These are phyloP conservation scores for Circinella umbellata DNA, from an alignment of 371 early-diverging fungal species.

Conservation along the genomic window DNA sequence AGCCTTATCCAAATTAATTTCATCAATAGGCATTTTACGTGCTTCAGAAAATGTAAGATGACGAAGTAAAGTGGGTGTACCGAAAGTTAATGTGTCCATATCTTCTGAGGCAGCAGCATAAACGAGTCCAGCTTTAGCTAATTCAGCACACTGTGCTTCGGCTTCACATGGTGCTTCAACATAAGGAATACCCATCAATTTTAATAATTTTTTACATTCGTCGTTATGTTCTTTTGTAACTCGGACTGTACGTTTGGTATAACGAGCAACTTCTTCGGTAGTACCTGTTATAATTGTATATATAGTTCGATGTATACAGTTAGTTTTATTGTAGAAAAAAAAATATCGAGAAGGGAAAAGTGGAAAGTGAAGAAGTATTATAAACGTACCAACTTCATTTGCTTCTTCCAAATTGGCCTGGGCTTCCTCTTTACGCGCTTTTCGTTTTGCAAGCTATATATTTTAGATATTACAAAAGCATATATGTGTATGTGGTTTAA, in stretches of 20 bases:
- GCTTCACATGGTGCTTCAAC: constrained; percentile 99
- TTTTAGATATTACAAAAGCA: background rate
- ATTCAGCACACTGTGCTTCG: constrained; percentile 98
- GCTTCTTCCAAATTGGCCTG: constrained; percentile 83
- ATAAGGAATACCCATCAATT: constrained; percentile 98
- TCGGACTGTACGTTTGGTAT: constrained; percentile 91
- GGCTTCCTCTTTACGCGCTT: constrained; percentile 88
- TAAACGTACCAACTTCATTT: constrained; percentile 69
- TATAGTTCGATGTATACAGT: no score
- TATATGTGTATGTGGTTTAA: background rate
- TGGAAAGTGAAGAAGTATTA: constrained; percentile 8
- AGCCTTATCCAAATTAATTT: constrained; percentile 85
- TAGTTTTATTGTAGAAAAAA: no score
- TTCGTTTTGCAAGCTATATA: constrained; percentile 84
- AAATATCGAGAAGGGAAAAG: background rate
- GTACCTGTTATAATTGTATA: constrained; percentile 54
- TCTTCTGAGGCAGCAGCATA: constrained; percentile 99
- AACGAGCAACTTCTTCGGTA: constrained; percentile 87
- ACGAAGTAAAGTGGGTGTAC: constrained; percentile 90
- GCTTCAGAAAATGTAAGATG: constrained; percentile 96
- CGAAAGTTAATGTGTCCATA: constrained; percentile 99
- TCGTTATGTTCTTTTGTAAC: constrained; percentile 96
- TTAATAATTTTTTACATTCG: constrained; percentile 92
- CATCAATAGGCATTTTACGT: constrained; percentile 93
- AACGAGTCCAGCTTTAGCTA: constrained; percentile 91